phyloP scores from a whole-genome alignment of 1,284 basidiomycete genomes.

The Malassezia vespertilionis region DNA sequence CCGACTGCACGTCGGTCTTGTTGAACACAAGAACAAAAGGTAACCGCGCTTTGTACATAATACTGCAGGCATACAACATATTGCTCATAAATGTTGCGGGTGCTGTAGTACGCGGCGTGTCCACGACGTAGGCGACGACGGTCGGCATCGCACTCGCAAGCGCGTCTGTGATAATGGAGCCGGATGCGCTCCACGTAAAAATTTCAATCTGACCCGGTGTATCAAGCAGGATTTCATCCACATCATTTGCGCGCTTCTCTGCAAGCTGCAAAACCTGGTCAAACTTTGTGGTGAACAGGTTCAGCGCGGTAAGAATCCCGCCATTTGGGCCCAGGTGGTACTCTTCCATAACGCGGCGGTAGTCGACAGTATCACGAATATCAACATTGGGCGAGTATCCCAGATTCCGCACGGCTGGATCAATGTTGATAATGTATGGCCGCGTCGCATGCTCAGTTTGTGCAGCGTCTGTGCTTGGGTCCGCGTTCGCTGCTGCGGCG shows the following conservation, averaged over 20 bases:
- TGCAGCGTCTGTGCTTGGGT: not conserved
- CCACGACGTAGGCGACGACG: slow-evolving; percentile 91
- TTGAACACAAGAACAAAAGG: slow-evolving; percentile 98
- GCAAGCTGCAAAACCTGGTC: slow-evolving; percentile 88
- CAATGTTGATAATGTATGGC: slow-evolving; percentile 93
- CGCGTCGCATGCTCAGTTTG: slow-evolving; percentile 31
- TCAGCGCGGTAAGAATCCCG: slow-evolving; percentile 89
- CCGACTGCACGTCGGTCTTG: slow-evolving; percentile 83
- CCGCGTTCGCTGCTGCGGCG: not conserved
- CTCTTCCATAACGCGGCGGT: slow-evolving; percentile 99
- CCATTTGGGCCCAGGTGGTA: slow-evolving; percentile 98
- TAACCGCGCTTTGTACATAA: slow-evolving; percentile 93
- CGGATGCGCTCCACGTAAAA: slow-evolving; percentile 98
- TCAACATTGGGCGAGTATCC: slow-evolving; percentile 95
- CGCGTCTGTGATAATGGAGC: slow-evolving; percentile 97
- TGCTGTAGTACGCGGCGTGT: slow-evolving; percentile 85
- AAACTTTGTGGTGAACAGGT: slow-evolving; percentile 97
- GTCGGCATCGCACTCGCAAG: slow-evolving; percentile 84
- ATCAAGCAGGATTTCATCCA: slow-evolving; percentile 83
- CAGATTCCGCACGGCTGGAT: slow-evolving; percentile 81
- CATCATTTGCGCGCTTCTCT: slow-evolving; percentile 74
- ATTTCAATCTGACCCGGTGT: slow-evolving; percentile 99
- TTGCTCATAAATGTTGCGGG: slow-evolving; percentile 99
- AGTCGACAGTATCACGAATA: slow-evolving; percentile 93
- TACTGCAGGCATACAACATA: slow-evolving; percentile 99